A percentile compares a stretch with the other conserved stretches of the same genome.
Evolutionary conservation across 345 rosid species (phyloP).

Genomic region (Pseudoturritis turrita): DNA sequence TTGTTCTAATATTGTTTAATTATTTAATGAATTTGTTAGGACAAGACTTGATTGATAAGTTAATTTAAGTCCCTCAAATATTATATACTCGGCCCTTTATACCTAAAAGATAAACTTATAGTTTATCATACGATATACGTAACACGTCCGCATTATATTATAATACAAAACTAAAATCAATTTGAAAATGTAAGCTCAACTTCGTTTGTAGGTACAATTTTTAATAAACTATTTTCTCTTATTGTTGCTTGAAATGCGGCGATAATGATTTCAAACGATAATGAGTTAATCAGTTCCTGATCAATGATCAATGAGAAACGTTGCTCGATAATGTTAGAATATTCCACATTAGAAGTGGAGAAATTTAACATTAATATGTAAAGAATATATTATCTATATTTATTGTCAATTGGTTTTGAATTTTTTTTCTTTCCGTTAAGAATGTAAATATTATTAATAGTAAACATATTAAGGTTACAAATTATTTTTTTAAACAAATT

Average conservation of each 20-base stretch:
- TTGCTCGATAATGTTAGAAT: too few relatives aligned
- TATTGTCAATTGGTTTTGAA: too few relatives aligned
- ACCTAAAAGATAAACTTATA: background rate
- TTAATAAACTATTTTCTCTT: background rate
- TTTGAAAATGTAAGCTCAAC: background rate
- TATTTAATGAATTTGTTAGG: slow-evolving; percentile 27
- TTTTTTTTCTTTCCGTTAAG: too few relatives aligned
- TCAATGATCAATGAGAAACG: background rate
- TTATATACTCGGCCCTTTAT: background rate
- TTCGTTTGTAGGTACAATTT: background rate
- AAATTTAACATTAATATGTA: too few relatives aligned
- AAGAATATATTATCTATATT: too few relatives aligned
- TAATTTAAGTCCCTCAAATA: slow-evolving; percentile 12
- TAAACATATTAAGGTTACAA: too few relatives aligned
- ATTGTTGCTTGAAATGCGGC: background rate
- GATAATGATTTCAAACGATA: background rate
- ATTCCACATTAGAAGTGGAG: too few relatives aligned
- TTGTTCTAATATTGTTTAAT: slow-evolving; percentile 9
- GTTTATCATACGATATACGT: slow-evolving; percentile 4
- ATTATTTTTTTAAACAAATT: too few relatives aligned
- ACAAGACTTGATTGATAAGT: slow-evolving; percentile 24
- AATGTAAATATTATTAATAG: too few relatives aligned
- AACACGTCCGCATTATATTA: slow-evolving; percentile 1
- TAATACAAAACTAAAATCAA: background rate
- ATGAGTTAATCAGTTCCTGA: background rate